Percentiles rank a stretch among this genome's conserved stretches.
Conservation (phyloP, 2,329 filamentous ascomycete species). For the Leptographium galeiforme region DNA sequence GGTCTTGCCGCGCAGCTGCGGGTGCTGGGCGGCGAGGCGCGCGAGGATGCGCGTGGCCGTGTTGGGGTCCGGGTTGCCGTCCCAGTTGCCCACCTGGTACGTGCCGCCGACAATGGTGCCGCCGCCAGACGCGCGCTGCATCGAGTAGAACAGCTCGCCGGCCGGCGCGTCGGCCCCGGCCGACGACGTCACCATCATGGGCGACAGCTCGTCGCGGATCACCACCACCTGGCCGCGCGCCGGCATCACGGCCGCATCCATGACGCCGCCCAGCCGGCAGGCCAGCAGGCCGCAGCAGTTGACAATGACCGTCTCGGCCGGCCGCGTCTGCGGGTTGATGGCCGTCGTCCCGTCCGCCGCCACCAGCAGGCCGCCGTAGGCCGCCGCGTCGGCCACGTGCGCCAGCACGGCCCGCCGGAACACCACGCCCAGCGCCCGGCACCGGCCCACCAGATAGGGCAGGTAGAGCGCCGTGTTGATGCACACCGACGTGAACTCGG, state of each 20-base stretch:
- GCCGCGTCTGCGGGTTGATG: slow-evolving; percentile 36
- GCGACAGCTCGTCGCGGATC: slow-evolving; percentile 62
- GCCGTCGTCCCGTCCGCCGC: slow-evolving; percentile 1
- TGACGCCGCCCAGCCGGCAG: slow-evolving; percentile 64
- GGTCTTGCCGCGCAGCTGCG: slow-evolving; percentile 48
- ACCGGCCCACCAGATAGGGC: slow-evolving; percentile 72
- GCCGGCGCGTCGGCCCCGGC: slow-evolving; percentile 51
- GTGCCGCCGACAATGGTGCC: slow-evolving; percentile 81
- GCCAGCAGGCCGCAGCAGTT: slow-evolving; percentile 78
- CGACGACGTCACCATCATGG: slow-evolving; percentile 58
- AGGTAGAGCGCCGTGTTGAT: slow-evolving; percentile 87
- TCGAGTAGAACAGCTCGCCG: slow-evolving; percentile 63
- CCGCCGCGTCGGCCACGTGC: slow-evolving; percentile 63
- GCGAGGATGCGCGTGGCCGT: slow-evolving; percentile 76
- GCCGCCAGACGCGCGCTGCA: slow-evolving; percentile 67
- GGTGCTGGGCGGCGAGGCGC: slow-evolving; percentile 52
- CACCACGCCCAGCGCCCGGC: slow-evolving; percentile 56
- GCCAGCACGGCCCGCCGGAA: slow-evolving; percentile 48
- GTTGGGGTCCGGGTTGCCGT: slow-evolving; percentile 63
- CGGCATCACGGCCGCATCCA: slow-evolving; percentile 60
- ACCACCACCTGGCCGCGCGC: slow-evolving; percentile 73
- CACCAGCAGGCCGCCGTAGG: slow-evolving; percentile 27
- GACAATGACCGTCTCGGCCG: slow-evolving; percentile 46
- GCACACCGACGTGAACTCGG: slow-evolving; percentile 70
- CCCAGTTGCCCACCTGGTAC: slow-evolving; percentile 69